Evolutionary conservation across 768 basidiomycete genomes (phyloP).

Genomic region (Termitomyces bulborhizus): DNA sequence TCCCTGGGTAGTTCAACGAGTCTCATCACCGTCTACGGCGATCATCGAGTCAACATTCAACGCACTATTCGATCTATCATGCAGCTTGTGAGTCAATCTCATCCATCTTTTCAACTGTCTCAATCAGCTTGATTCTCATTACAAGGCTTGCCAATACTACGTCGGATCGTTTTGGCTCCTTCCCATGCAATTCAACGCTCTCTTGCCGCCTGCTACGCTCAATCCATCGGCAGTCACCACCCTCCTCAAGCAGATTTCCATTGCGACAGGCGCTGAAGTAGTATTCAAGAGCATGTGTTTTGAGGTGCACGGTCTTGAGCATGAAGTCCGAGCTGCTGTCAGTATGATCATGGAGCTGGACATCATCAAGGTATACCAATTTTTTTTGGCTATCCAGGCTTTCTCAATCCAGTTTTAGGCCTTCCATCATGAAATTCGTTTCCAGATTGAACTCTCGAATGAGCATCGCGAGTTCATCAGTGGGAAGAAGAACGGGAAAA

Average conservation of each 20-base stretch:
- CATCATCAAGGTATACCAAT: conserved; percentile 66
- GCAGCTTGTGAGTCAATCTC: conserved; percentile 66
- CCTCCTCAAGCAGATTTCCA: conserved; percentile 81
- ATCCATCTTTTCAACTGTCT: background rate
- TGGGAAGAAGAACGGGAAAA: conserved; percentile 99
- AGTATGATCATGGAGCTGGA: conserved; percentile 86
- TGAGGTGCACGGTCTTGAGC: conserved; percentile 91
- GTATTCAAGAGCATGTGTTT: conserved; percentile 98
- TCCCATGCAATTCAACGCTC: conserved; percentile 88
- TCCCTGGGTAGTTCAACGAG: conserved; percentile 89
- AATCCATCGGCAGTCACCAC: conserved; percentile 79
- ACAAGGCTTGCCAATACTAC: conserved; percentile 89
- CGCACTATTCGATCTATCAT: conserved; percentile 91
- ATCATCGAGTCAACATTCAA: conserved; percentile 90
- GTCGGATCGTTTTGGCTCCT: conserved; percentile 97
- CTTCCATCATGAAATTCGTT: conserved; percentile 96
- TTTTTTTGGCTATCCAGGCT: background rate
- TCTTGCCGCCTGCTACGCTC: conserved; percentile 76
- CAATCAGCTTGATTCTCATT: background rate
- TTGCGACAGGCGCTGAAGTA: conserved; percentile 84
- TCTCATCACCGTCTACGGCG: conserved; percentile 90
- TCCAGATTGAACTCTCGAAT: conserved; percentile 96
- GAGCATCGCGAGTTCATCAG: conserved; percentile 98
- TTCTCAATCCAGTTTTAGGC: conserved; percentile 35
- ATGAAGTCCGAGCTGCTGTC: conserved; percentile 84